These are phyloP conservation scores for Solanum hybrid DNA, from an alignment of 305 asterid species.

Conservation along the genomic window DNA sequence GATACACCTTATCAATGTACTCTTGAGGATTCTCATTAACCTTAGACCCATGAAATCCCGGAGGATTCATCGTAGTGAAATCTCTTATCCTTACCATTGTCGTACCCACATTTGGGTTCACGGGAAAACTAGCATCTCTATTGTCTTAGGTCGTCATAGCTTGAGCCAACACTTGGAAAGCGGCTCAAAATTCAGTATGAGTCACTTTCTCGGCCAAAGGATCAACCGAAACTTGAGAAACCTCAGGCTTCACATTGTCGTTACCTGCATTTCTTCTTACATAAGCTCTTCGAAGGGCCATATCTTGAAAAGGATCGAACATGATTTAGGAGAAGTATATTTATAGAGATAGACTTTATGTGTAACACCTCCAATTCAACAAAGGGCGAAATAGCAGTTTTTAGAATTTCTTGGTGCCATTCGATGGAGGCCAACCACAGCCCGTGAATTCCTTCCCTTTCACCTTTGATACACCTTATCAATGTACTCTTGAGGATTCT, in stretches of 20 bases:
- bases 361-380: no score
- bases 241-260: not conserved
- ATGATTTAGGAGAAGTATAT: no score
- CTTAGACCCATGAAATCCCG: not conserved
- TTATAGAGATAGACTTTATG: no score
- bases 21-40: not conserved
- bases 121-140: not conserved
- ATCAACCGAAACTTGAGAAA: not conserved
- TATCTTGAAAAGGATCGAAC: no score
- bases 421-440: no score
- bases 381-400: no score
- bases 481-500: no score
- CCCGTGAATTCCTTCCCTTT: no score
- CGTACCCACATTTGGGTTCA: not conserved
- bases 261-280: no score
- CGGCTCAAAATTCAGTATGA: not conserved
- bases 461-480: no score
- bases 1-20: not conserved
- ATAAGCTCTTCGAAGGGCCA: no score
- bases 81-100: not conserved
- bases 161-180: not conserved
- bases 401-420: no score
- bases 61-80: not conserved
- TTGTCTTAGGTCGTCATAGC: not conserved
- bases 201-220: not conserved